phyloP scores from a whole-genome alignment of 2,329 filamentous ascomycete species.

The Ceratocystis huliohia region DNA sequence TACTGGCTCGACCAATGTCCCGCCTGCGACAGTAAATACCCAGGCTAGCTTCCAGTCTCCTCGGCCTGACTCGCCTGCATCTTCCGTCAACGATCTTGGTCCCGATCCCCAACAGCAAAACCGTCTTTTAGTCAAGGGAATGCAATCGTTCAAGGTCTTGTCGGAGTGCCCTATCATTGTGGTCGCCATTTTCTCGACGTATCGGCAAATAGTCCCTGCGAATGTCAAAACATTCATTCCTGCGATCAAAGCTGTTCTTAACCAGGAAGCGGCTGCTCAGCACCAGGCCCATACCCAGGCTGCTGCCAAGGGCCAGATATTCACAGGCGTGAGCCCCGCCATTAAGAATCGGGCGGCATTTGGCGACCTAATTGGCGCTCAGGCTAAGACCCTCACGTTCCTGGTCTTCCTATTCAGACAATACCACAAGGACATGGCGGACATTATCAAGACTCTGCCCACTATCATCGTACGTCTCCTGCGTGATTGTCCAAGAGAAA shows the following conservation, averaged over 20 bases:
- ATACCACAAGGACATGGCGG: conserved; percentile 72
- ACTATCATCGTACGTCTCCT: conserved; percentile 81
- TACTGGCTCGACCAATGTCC: conserved; percentile 39
- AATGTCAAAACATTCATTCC: conserved; percentile 91
- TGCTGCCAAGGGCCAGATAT: conserved; percentile 62
- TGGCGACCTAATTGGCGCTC: conserved; percentile 92
- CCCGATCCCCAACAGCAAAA: conserved; percentile 69
- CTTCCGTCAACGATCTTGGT: conserved; percentile 67
- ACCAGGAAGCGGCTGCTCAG: conserved; percentile 84
- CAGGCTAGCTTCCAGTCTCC: conserved; percentile 73
- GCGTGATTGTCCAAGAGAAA: conserved; percentile 88
- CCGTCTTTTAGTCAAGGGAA: conserved; percentile 73
- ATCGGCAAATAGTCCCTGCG: conserved; percentile 61
- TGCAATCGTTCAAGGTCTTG: conserved; percentile 98
- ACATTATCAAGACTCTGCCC: conserved; percentile 76
- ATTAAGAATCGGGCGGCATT: conserved; percentile 92
- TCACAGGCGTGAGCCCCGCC: conserved; percentile 82
- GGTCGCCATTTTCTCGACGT: conserved; percentile 93
- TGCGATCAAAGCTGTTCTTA: conserved; percentile 78
- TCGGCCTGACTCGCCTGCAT: conserved; percentile 76
- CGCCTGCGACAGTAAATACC: conserved; percentile 46
- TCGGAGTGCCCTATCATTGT: conserved; percentile 98
- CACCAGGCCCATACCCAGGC: conserved; percentile 84
- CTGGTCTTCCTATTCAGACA: conserved; percentile 82
- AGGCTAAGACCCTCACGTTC: conserved; percentile 99